phyloP scores from a whole-genome alignment of 371 early-diverging fungal species.

The Mucor ambiguus region DNA sequence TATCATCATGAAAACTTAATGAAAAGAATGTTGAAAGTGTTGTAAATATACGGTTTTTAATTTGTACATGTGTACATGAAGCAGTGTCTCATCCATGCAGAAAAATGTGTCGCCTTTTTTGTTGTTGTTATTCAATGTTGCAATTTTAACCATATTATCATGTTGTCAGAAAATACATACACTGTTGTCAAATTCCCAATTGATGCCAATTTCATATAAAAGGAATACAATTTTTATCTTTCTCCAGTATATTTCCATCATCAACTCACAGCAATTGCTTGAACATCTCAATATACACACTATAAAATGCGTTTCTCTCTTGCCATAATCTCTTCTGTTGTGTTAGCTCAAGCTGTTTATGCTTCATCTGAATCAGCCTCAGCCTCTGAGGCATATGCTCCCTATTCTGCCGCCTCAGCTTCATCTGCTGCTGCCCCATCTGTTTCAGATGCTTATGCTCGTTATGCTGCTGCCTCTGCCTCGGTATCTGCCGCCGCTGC shows the following conservation, averaged over 20 bases:
- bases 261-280: neutral
- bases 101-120: neutral
- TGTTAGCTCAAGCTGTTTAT: slow-evolving; percentile 25
- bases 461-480: neutral
- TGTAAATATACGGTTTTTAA: neutral
- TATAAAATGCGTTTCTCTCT: slow-evolving; percentile 26
- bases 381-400: slow-evolving; percentile 6
- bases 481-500: neutral
- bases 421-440: neutral
- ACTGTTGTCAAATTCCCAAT: slow-evolving; percentile 14
- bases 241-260: neutral
- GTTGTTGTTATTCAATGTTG: slow-evolving; percentile 8
- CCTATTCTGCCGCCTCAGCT: slow-evolving; percentile 1
- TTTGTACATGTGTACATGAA: neutral
- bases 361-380: slow-evolving; percentile 7
- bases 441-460: neutral
- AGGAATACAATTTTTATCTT: neutral
- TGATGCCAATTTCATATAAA: neutral
- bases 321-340: slow-evolving; percentile 21
- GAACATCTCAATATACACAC: neutral
- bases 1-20: neutral
- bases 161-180: neutral
- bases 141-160: neutral
- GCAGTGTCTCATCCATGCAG: neutral
- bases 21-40: neutral